Conservation (phyloP, 176 grass and related monocot genomes). For the Triticum urartu region DNA sequence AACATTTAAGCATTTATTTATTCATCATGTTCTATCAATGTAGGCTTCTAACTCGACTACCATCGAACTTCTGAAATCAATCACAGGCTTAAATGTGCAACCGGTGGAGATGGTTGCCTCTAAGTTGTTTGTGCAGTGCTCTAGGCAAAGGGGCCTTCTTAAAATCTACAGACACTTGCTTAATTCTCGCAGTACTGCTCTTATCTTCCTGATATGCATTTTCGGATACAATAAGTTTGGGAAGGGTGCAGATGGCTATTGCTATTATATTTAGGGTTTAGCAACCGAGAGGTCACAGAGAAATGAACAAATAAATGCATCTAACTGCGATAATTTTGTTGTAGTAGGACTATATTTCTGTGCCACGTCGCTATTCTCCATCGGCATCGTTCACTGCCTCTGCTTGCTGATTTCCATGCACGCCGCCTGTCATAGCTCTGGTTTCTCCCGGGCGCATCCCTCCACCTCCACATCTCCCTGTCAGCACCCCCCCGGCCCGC, state of each 20-base stretch:
- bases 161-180: conserved; percentile 97
- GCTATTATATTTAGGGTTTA: conserved; percentile 22
- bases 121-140: conserved; percentile 97
- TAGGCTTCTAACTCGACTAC: conserved; percentile 84
- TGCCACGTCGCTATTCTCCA: not conserved
- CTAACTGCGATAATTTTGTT: not conserved
- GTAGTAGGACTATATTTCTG: not conserved
- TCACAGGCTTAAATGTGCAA: conserved; percentile 87
- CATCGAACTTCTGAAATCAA: conserved; percentile 90
- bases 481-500: too few relatives aligned
- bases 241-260: not conserved
- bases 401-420: not conserved
- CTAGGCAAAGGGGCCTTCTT: conserved; percentile 88
- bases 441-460: too few relatives aligned
- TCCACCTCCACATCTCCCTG: too few relatives aligned
- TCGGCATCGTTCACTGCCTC: not conserved
- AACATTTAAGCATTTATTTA: conserved; percentile 30
- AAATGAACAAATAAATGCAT: conserved; percentile 15
- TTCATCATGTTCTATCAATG: conserved; percentile 45
- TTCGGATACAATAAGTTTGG: conserved; percentile 9
- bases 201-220: conserved; percentile 35
- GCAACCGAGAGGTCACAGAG: not conserved
- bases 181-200: conserved; percentile 81
- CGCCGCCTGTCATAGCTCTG: not conserved
- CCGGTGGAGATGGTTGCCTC: conserved; percentile 96